Evolutionary conservation across 148 eudicot species (phyloP).

Genomic region (Rhododendron kiyosumense): DNA sequence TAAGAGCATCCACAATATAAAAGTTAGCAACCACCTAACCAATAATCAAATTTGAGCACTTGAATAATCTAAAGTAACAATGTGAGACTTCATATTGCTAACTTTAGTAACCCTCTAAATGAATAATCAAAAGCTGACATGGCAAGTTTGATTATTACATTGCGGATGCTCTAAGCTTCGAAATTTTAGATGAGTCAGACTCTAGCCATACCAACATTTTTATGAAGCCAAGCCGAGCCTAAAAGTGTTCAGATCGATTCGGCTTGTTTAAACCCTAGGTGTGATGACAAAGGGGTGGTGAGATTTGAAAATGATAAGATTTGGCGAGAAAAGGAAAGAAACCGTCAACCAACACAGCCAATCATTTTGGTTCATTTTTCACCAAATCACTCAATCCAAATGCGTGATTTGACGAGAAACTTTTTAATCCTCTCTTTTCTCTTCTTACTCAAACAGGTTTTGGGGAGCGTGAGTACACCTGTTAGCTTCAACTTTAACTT

Average conservation of each 20-base stretch:
- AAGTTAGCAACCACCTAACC: too few relatives aligned
- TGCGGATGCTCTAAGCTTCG: too few relatives aligned
- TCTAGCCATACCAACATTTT: background rate
- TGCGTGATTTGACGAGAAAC: background rate
- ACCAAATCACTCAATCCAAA: background rate
- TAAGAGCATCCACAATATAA: too few relatives aligned
- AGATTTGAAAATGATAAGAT: too few relatives aligned
- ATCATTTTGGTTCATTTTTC: background rate
- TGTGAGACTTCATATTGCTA: too few relatives aligned
- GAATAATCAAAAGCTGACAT: too few relatives aligned
- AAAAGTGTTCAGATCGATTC: background rate
- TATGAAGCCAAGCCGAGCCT: background rate
- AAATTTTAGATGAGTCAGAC: background rate
- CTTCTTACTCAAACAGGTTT: background rate
- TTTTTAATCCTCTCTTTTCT: background rate
- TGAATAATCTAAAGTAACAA: too few relatives aligned
- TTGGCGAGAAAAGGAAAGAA: too few relatives aligned
- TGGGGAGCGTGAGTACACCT: constrained; percentile 23
- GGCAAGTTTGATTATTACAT: too few relatives aligned
- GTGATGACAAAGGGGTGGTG: background rate
- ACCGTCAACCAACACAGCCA: background rate
- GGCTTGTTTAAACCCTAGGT: background rate
- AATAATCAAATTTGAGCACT: too few relatives aligned
- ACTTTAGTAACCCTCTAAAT: too few relatives aligned
- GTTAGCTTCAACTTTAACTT: constrained; percentile 66